Conservation (phyloP, 2,329 filamentous ascomycete species). For the Ophiostoma australiae region DNA sequence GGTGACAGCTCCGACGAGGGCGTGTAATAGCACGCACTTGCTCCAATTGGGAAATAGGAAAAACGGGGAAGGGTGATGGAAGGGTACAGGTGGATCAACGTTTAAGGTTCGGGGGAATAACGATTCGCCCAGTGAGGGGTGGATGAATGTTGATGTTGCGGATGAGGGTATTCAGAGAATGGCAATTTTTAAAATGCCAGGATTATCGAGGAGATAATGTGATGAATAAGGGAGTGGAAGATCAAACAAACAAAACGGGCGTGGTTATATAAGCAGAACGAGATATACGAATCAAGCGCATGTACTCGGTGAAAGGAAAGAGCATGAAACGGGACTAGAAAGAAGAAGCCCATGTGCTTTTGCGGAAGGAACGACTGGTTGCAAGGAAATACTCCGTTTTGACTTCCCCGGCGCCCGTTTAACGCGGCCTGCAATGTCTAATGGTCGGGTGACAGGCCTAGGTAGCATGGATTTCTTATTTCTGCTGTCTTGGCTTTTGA, state of each 20-base stretch:
- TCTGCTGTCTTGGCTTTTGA: background rate
- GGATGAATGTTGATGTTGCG: background rate
- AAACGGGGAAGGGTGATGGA: conserved; percentile 1
- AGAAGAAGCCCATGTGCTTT: background rate
- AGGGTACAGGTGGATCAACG: conserved; percentile 3
- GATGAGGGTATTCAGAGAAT: background rate
- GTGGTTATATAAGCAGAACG: background rate
- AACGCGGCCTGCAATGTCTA: too few species aligned
- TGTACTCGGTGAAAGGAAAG: background rate
- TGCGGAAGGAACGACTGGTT: background rate
- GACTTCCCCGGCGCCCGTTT: too few species aligned
- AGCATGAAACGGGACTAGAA: background rate
- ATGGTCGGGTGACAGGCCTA: too few species aligned
- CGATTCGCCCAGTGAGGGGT: conserved; percentile 13
- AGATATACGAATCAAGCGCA: background rate
- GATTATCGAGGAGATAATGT: background rate
- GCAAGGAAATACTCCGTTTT: background rate
- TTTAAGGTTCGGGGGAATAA: background rate
- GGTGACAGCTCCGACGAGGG: background rate
- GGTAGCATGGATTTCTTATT: too few species aligned
- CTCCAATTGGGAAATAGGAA: conserved; percentile 14
- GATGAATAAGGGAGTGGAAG: background rate
- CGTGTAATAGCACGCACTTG: conserved; percentile 7
- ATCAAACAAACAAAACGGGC: background rate
- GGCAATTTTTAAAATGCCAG: background rate